Base-by-base conservation (phyloP, 352 stramenopile genomes). In the Saprolegnia parasitica region DNA sequence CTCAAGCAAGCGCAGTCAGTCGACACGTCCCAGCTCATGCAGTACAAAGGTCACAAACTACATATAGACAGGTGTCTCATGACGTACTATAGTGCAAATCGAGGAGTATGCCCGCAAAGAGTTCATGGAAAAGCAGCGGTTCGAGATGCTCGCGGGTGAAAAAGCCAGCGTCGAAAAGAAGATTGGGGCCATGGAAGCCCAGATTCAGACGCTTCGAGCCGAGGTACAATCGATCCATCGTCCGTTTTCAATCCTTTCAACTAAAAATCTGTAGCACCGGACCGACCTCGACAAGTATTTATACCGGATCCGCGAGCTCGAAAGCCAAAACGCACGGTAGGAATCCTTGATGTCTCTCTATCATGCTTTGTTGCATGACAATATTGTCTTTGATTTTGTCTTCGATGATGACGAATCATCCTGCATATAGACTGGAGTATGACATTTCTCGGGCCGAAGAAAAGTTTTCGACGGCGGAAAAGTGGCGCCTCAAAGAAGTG, bases 401-500 rank as follows among this genome's bases (percentile, higher is more conserved):
- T 35, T 35, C 29, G 29, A 35, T 35, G 29, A 24, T 24, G 13
- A 24, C 8, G 3, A 35, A 26, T 3, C 11, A 40, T 24, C 8
- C 8, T 24, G 52, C 16, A 16, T 26, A 18, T 56, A 70, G 63
- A 13, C 55, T 61, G 23, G 79, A 87, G 26, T 87, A 87, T 64
- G 79, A 87, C 68, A 60, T 73, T 16, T 62, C 67, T 21, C 74
- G 77, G 11, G 58, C 81, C 9, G 74, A 86, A 66, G 78, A 86
- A 61, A 72, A 72, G 23, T 86, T 83, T 57, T 65, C 72, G 20
- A 83, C 79, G 66, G 78, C 78, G 0, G 78, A 86, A 65, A 64
- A 76, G 13, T 86, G 78, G 78, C 73, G 77, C 10, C 65, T 75
- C 15, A 83, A 83, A 46, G 78, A 86, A 77, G 74, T 75, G 18